These are phyloP conservation scores for Globisporangium ultimum DNA, from an alignment of 352 stramenopile species.

Conservation along the genomic window DNA sequence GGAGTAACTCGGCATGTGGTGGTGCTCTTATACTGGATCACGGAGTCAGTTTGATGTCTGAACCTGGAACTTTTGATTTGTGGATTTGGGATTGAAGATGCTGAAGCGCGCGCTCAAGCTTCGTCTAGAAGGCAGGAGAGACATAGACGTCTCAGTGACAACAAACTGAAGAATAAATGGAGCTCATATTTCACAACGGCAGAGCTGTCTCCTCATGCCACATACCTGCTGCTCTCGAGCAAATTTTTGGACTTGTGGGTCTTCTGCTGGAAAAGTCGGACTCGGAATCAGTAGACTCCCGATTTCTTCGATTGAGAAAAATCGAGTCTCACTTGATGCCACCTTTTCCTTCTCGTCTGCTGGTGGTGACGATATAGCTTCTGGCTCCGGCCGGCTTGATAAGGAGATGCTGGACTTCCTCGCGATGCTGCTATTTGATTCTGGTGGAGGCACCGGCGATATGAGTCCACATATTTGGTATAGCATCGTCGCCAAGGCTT, in stretches of 20 bases:
- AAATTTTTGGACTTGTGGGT: slow-evolving; percentile 23
- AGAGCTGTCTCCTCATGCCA: slow-evolving; percentile 2
- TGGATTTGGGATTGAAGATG: slow-evolving; percentile 13
- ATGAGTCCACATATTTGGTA: slow-evolving; percentile 42
- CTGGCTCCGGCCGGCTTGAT: not conserved
- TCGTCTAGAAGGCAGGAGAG: slow-evolving; percentile 6
- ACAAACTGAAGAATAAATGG: no score
- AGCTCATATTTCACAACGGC: no score
- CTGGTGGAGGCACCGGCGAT: slow-evolving; percentile 34
- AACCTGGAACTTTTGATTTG: not conserved
- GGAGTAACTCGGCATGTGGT: no score
- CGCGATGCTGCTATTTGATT: not conserved
- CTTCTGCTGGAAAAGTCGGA: slow-evolving; percentile 23
- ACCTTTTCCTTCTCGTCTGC: not conserved
- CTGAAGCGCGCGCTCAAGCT: slow-evolving; percentile 5
- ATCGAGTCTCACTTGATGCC: slow-evolving; percentile 2
- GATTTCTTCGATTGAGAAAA: slow-evolving; percentile 31
- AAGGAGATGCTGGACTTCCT: not conserved
- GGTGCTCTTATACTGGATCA: not conserved
- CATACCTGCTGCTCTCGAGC: slow-evolving; percentile 23
- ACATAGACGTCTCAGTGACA: not conserved
- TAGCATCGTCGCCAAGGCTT: slow-evolving; percentile 46
- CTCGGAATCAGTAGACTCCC: slow-evolving; percentile 22
- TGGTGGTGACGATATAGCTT: not conserved
- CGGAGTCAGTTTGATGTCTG: not conserved